These are phyloP conservation scores for Penicillium palitans DNA, from an alignment of 2,329 filamentous ascomycete genomes.

Conservation along the genomic window DNA sequence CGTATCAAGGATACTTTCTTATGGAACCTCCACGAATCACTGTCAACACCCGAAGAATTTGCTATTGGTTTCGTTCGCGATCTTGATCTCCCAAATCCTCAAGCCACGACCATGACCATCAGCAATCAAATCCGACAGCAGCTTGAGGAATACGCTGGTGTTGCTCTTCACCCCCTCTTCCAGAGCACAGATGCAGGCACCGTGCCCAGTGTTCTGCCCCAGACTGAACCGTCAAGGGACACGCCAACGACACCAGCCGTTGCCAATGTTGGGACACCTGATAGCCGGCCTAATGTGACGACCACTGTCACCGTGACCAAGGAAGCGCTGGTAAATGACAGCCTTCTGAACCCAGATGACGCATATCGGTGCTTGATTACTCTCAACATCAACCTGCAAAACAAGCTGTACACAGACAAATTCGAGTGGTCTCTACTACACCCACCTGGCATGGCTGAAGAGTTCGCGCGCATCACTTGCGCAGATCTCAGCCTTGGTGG, in stretches of 20 bases:
- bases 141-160: constrained; percentile 91
- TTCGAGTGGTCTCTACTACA: constrained; percentile 97
- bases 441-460: constrained; percentile 85
- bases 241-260: constrained; percentile 56
- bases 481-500: constrained; percentile 84
- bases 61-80: constrained; percentile 89
- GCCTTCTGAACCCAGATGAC: constrained; percentile 85
- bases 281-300: constrained; percentile 38
- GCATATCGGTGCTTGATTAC: constrained; percentile 91
- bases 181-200: constrained; percentile 51
- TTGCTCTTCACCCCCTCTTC: constrained; percentile 90
- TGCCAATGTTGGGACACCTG: constrained; percentile 59
- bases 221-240: constrained; percentile 50
- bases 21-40: constrained; percentile 94
- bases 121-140: constrained; percentile 93
- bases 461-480: constrained; percentile 89
- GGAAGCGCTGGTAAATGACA: constrained; percentile 57
- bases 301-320: constrained; percentile 33
- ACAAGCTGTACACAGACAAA: constrained; percentile 90
- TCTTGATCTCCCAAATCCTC: constrained; percentile 79
- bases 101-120: constrained; percentile 71
- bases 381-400: constrained; percentile 86
- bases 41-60: constrained; percentile 94
- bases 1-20: constrained; percentile 92
- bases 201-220: constrained; percentile 20